Conservation (phyloP, 805 yeast genomes). For the Starmerella stigmatis region DNA sequence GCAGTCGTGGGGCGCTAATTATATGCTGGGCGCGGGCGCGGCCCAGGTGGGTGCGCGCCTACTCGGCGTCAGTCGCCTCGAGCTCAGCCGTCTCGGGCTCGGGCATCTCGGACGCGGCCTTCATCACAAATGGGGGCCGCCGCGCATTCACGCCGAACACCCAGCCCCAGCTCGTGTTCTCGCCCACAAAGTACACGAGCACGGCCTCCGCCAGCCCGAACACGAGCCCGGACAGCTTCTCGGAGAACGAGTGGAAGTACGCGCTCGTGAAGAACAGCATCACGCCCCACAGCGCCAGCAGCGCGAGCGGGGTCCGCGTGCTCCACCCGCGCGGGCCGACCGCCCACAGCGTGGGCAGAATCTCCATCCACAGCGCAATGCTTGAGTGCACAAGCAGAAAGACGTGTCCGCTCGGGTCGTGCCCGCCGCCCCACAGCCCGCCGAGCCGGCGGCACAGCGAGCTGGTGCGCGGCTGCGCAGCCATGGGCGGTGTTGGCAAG, state of each 20-base stretch:
- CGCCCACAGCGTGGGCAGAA: slow-evolving; percentile 31
- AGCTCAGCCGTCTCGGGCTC: background rate
- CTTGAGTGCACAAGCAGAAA: slow-evolving; percentile 63
- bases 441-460: slow-evolving; percentile 43
- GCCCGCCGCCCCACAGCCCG: slow-evolving; percentile 75
- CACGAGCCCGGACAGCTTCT: slow-evolving; percentile 59
- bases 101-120: background rate
- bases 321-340: slow-evolving; percentile 10
- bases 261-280: slow-evolving; percentile 76
- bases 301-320: slow-evolving; percentile 29
- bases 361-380: slow-evolving; percentile 56
- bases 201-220: slow-evolving; percentile 45
- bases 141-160: slow-evolving; percentile 6
- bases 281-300: slow-evolving; percentile 61
- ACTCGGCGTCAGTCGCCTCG: background rate
- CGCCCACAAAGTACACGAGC: slow-evolving; percentile 35
- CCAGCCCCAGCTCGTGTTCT: slow-evolving; percentile 7
- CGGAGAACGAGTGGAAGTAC: slow-evolving; percentile 72
- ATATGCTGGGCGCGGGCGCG: no score
- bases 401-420: slow-evolving; percentile 92
- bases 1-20: no score
- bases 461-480: slow-evolving; percentile 10
- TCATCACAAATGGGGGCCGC: background rate
- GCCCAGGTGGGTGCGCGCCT: no score
- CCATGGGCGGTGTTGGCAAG: background rate